phyloP scores from a whole-genome alignment of 1,284 basidiomycete genomes.

The Ustilago esculenta region DNA sequence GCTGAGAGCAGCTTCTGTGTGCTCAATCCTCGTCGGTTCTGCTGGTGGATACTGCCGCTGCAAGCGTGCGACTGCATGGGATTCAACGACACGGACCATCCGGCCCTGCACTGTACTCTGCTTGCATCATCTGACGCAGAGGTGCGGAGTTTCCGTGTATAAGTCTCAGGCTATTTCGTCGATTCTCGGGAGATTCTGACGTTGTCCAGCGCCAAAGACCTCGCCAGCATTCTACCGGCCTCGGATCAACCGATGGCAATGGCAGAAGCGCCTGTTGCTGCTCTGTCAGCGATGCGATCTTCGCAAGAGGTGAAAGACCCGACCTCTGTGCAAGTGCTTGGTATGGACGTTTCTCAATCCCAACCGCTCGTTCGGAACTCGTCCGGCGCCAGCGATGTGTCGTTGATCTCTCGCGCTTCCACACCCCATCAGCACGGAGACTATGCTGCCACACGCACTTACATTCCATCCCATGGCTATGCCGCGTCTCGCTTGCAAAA shows the following conservation, averaged over 20 bases:
- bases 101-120: too few species aligned
- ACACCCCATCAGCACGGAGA: slow-evolving; percentile 33
- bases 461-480: slow-evolving; percentile 28
- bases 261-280: slow-evolving; percentile 10
- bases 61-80: too few species aligned
- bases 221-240: too few species aligned
- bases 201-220: too few species aligned
- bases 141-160: too few species aligned
- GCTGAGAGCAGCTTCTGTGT: too few species aligned
- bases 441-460: slow-evolving; percentile 22
- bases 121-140: too few species aligned
- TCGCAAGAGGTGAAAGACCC: slow-evolving; percentile 14
- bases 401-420: slow-evolving; percentile 20
- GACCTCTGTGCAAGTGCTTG: slow-evolving; percentile 36
- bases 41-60: too few species aligned
- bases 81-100: too few species aligned
- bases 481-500: slow-evolving; percentile 22
- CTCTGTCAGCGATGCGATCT: slow-evolving; percentile 14
- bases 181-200: too few species aligned
- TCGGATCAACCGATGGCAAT: background rate
- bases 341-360: slow-evolving; percentile 23
- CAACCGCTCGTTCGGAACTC: slow-evolving; percentile 27
- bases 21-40: too few species aligned
- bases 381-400: slow-evolving; percentile 21
- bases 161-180: too few species aligned